Evolutionary conservation across 2,329 filamentous ascomycete genomes (phyloP), one percentile per base, ranked within the genome.

Genomic region (Neurospora sp.): DNA sequence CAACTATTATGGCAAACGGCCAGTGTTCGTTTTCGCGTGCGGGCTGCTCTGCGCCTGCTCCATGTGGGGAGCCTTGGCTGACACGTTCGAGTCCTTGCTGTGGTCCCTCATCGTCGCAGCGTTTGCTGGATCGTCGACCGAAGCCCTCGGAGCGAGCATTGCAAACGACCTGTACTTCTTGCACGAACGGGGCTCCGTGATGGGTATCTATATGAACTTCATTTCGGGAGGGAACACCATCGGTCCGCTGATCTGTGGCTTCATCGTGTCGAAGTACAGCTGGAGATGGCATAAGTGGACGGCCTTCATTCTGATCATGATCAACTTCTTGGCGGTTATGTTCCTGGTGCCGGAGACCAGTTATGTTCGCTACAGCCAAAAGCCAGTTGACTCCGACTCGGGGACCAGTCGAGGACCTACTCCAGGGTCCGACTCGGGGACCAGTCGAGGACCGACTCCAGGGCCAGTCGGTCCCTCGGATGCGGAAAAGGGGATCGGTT

Each of bases 101-200:
- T 82, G 81, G 81, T 81, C 79, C 42, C 82, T 81, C 71, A 81
- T 84, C 38, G 74, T 84, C 40, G 81, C 77, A 0, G 82, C 81
- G 0, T 82, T 84, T 73, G 82, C 81, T 0, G 82, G 81, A 2
- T 80, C 79, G 10, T 79, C 81, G 7, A 82, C 81, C 0, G 83
- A 84, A 74, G 81, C 82, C 10, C 71, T 84, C 9, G 81, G 80
- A 23, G 81, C 81, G 5, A 78, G 75, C 70, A 77, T 76, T 2
- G 75, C 78, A 69, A 77, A 76, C 67, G 77, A 79, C 43, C 66
- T 79, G 9, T 79, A 76, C 68, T 79, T 79, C 52, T 70, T 78
- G n/a, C 78, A 79, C 67, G 76, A 79, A 70, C 74, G 78, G 11
- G 78, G 78, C 13, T 73, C 75, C 58, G 75, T 74, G 70, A 78